Evolutionary conservation across 164 flowering plant species (phyloP), one percentile per base, ranked within the genome.

Genomic region (Magnolia kwangsiensis): DNA sequence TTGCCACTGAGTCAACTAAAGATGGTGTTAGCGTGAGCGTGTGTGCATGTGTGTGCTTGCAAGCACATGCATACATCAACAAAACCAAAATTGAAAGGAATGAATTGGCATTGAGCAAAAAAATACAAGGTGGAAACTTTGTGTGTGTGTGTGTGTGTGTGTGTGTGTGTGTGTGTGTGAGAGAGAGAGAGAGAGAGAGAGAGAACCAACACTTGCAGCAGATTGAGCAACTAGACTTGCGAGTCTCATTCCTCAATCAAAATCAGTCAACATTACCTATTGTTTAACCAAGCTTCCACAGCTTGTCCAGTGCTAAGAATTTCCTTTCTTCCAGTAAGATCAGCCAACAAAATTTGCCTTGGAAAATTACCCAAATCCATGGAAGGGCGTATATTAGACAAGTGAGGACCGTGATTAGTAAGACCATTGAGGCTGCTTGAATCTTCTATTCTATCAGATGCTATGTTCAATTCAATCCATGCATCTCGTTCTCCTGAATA

Each of bases 231-330:
- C 61, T 55, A 55, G 18, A 55, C 14, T 55, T 55, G 14, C 45
- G 10, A 20, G 24, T 19, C 20, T 19, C 31, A 21, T 24, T 66
- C 69, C 24, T 66, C n/a, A 66, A 21, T 21, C 31, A 21, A 9
- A 66, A 27, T 24, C 14, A 21, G 31, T 11, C 29, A 7, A 29
- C 24, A 20, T 69, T 81, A 83, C 87, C 87, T 84, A 67, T 83
- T 67, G 51, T 76, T 74, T 29, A 67, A 72, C 85, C 84, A 85
- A 23, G 80, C 82, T 85, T 85, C 87, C 14, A 85, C 79, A 5
- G 51, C 66, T 76, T 81, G 81, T 23, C 85, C 85, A 61, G 18
- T 49, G 7, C 65, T 63, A 68, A 85, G 81, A 73, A 79, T 37
- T 8, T 79, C 79, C 65, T 64, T 77, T 24, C 79, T 65, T 51